phyloP scores from a whole-genome alignment of 2,329 filamentous ascomycete species.

The Bipolaris sorokiniana region DNA sequence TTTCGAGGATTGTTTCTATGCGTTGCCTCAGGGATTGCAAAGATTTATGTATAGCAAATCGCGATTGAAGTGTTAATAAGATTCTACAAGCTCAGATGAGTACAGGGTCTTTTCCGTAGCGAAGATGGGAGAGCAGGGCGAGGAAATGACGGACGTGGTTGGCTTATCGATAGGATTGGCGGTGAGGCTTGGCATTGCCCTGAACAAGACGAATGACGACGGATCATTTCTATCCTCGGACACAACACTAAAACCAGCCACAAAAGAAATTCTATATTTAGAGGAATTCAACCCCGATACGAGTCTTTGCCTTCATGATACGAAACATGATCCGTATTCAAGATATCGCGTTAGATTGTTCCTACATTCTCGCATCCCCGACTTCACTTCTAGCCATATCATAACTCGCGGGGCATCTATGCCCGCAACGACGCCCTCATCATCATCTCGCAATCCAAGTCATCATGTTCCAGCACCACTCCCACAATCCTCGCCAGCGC shows the following conservation, averaged over 20 bases:
- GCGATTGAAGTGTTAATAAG: not conserved
- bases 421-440: conserved; percentile 21
- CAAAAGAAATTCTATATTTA: not conserved
- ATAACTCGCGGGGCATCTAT: not conserved
- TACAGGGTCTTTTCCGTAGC: not conserved
- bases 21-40: not conserved
- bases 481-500: conserved; percentile 37
- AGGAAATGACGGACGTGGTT: conserved; percentile 3
- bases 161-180: conserved; percentile 35
- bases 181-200: conserved; percentile 19
- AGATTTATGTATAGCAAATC: too few relatives aligned
- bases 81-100: not conserved
- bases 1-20: not conserved
- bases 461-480: conserved; percentile 27
- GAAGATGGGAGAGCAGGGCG: not conserved
- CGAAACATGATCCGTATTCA: too few relatives aligned
- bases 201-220: not conserved
- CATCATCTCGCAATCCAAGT: conserved; percentile 28
- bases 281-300: not conserved
- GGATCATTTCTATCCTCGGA: not conserved
- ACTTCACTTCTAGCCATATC: not conserved
- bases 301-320: too few relatives aligned
- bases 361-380: too few relatives aligned
- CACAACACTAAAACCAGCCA: conserved; percentile 1
- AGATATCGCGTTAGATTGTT: too few relatives aligned